Conservation (phyloP, 176 grass and related monocot genomes). For the Aegilops umbellulata region DNA sequence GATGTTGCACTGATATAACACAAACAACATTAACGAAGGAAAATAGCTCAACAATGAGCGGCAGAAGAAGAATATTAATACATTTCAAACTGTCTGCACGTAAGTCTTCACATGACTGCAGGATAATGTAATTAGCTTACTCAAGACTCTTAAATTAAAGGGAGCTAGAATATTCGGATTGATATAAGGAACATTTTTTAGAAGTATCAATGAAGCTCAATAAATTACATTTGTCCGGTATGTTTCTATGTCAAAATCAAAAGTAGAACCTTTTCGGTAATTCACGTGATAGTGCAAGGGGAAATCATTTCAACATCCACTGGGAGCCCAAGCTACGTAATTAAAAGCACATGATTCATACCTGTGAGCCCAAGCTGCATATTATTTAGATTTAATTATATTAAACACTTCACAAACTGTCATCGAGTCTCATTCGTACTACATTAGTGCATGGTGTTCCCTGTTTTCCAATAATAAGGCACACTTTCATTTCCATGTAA, state of each 20-base stretch:
- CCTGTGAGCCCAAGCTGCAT: not conserved
- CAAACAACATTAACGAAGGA: constrained; percentile 8
- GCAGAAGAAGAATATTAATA: not conserved
- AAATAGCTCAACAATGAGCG: constrained; percentile 3
- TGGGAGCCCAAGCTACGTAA: not conserved
- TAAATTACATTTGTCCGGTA: not conserved
- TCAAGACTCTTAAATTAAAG: constrained; percentile 8
- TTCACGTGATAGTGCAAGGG: not conserved
- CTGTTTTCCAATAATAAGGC: not conserved
- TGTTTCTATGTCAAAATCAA: constrained; percentile 9
- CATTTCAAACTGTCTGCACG: not conserved
- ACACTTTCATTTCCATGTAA: not conserved
- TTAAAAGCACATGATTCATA: not conserved
- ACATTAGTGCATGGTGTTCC: not conserved
- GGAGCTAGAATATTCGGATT: not conserved
- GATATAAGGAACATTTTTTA: not conserved
- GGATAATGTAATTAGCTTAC: not conserved
- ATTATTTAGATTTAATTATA: not conserved
- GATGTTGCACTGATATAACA: constrained; percentile 73
- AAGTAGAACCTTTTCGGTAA: not conserved
- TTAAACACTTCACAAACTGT: not conserved
- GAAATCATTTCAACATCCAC: not conserved
- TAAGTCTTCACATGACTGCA: not conserved
- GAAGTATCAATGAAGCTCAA: not conserved
- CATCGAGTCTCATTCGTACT: not conserved